These are phyloP conservation scores for Chrysopogon serrulatus DNA, from an alignment of 176 grass and related monocot genomes.

Conservation along the genomic window DNA sequence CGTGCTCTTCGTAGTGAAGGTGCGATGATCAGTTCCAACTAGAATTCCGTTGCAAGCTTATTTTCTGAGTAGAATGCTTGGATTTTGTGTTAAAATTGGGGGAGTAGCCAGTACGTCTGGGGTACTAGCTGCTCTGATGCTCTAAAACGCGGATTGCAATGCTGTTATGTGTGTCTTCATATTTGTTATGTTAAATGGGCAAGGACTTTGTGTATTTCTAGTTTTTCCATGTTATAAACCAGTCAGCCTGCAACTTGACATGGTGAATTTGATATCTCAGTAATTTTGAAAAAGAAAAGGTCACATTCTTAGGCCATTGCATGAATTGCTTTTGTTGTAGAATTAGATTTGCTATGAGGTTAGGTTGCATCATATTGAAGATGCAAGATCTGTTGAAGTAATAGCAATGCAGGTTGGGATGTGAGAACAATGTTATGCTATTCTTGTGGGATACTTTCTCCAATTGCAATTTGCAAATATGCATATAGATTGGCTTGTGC, in stretches of 20 bases:
- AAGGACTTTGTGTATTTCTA: background rate
- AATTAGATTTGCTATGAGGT: background rate
- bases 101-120: background rate
- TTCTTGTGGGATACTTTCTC: background rate
- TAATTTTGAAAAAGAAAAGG: background rate
- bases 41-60: background rate
- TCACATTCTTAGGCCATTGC: background rate
- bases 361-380: background rate
- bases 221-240: background rate
- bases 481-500: background rate
- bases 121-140: background rate
- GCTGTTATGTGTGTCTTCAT: background rate
- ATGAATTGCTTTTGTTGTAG: background rate
- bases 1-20: constrained; percentile 77
- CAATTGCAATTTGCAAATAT: background rate
- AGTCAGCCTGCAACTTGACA: background rate
- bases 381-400: background rate
- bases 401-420: background rate
- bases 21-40: background rate
- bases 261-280: background rate
- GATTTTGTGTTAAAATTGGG: background rate
- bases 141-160: background rate
- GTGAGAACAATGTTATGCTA: background rate
- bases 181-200: background rate
- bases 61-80: background rate